A percentile compares a stretch with the other conserved stretches of the same genome.
These are phyloP conservation scores for Haplographium delicatum DNA, from an alignment of 495 filamentous ascomycete species.

Conservation along the genomic window DNA sequence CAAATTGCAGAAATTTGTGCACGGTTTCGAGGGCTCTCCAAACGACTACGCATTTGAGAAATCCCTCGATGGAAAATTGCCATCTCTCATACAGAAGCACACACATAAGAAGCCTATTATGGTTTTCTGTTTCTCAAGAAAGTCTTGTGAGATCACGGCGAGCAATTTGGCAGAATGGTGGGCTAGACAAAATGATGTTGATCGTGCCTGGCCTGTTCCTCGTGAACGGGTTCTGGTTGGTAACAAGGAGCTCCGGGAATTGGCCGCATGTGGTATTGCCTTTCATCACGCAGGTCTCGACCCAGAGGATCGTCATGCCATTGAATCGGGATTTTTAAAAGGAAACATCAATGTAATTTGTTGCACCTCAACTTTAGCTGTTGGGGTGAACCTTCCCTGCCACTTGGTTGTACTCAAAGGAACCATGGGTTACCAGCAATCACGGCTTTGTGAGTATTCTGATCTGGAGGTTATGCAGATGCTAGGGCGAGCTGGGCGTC, in stretches of 20 bases:
- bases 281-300: slow-evolving; percentile 93
- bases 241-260: slow-evolving; percentile 56
- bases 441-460: slow-evolving; percentile 66
- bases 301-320: slow-evolving; percentile 56
- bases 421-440: slow-evolving; percentile 65
- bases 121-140: slow-evolving; percentile 86
- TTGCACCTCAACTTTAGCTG: slow-evolving; percentile 89
- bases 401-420: slow-evolving; percentile 92
- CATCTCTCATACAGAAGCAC: slow-evolving; percentile 69
- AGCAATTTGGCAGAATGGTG: slow-evolving; percentile 65
- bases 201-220: slow-evolving; percentile 66
- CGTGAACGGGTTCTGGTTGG: slow-evolving; percentile 50
- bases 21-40: slow-evolving; percentile 58
- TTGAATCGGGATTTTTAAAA: slow-evolving; percentile 70
- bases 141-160: slow-evolving; percentile 71
- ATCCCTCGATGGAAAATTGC: slow-evolving; percentile 66
- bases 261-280: slow-evolving; percentile 67
- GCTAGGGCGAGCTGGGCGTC: slow-evolving; percentile 88
- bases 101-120: slow-evolving; percentile 81
- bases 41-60: slow-evolving; percentile 93
- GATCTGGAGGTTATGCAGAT: slow-evolving; percentile 98
- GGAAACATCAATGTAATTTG: slow-evolving; percentile 85
- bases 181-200: slow-evolving; percentile 46
- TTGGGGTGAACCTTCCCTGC: slow-evolving; percentile 91
- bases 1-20: slow-evolving; percentile 78